phyloP scores from a whole-genome alignment of 2,329 filamentous ascomycete species.

The Thermomyces lanuginosus region DNA sequence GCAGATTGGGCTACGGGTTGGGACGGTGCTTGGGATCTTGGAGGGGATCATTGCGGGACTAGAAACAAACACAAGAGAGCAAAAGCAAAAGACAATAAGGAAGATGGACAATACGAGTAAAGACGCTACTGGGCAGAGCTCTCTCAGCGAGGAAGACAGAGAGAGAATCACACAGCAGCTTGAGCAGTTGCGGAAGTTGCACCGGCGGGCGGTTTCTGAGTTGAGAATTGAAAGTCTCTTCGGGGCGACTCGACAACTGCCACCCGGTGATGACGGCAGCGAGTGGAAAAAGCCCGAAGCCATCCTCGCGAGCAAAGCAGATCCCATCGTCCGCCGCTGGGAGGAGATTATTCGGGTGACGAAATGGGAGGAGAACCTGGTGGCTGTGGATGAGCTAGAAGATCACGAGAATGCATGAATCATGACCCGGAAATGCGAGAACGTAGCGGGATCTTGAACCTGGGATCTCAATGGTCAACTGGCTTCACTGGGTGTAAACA shows the following conservation, averaged over 20 bases:
- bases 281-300: constrained; percentile 14
- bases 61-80: constrained; percentile 13
- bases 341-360: constrained; percentile 17
- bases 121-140: not conserved
- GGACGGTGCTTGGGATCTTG: constrained; percentile 58
- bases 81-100: constrained; percentile 14
- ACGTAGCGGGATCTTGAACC: no score
- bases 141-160: constrained; percentile 4
- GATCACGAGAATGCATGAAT: constrained; percentile 12
- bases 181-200: constrained; percentile 18
- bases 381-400: constrained; percentile 18
- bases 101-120: constrained; percentile 7
- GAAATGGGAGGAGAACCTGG: constrained; percentile 25
- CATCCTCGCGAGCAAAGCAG: constrained; percentile 15
- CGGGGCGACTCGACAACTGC: constrained; percentile 24
- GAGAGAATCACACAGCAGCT: no score
- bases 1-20: constrained; percentile 56
- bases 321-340: constrained; percentile 16
- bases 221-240: constrained; percentile 49
- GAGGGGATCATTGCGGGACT: constrained; percentile 45
- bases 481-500: no score
- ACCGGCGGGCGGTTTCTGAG: constrained; percentile 37
- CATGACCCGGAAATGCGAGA: no score
- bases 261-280: constrained; percentile 5
- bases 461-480: no score